Evolutionary conservation across 176 grass and related monocot species (phyloP), one percentile per base, ranked within the genome.

Genomic region (Cocos nucifera): DNA sequence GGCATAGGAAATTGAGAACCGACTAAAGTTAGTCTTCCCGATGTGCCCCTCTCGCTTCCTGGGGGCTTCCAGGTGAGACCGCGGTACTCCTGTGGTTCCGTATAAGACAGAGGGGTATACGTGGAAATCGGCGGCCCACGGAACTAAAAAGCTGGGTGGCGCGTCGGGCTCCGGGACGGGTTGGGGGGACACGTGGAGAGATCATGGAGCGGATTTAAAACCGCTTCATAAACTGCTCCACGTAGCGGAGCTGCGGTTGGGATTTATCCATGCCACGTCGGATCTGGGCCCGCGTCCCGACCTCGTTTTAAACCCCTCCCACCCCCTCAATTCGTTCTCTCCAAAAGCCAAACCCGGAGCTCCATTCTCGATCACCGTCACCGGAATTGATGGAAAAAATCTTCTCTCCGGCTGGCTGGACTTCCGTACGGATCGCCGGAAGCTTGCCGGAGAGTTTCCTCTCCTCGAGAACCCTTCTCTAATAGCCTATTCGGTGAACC

Each of bases 121-220:
- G 2, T 12, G 9, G 9, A 44, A 14, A 44, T 2, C 14, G 9
- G 9, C 9, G 35, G 35, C 35, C 35, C 35, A 44, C 6, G 10
- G 35, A 44, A 10, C 8, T 14, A 44, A 44, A 12, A 12, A 44
- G 10, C 35, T 0, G 35, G 35, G 35, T 12, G 6, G 10, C 35
- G 35, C 35, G 35, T 44, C 35, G 35, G 9, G 35, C 35, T 44
- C 9, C 2, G 35, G 35, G 62, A 65, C 49, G 12, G 27, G 17
- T 0, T 9, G 4, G 15, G 15, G 16, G 63, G 22, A 65, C 63
- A 65, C 63, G 63, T 50, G 63, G 50, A 48, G 16, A 48, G 49
- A 52, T 65, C 23, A 10, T 51, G 22, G 63, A 23, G 16, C 17
- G 7, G 50, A 52, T 65, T 65, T 21, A 50, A 65, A 65, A 52